Percentiles rank a stretch among this genome's conserved stretches.
Conservation (phyloP, 768 basidiomycete species). For the Sporobolomyces pararoseus region DNA sequence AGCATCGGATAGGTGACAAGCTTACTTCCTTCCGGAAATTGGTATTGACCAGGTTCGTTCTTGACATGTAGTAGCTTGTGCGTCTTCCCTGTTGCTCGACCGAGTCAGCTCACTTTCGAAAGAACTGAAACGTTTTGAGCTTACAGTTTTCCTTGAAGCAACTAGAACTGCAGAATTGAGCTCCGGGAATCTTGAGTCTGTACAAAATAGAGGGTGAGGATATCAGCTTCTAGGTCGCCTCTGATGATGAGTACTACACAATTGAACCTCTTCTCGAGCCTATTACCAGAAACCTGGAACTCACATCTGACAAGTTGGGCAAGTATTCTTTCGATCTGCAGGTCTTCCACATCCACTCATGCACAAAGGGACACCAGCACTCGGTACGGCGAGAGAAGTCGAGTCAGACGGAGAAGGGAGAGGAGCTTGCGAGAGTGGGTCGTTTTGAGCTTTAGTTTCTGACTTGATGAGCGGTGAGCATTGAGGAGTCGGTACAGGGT, state of each 20-base stretch:
- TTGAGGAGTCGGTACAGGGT: background rate
- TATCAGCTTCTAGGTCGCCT: too few relatives aligned
- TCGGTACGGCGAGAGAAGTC: background rate
- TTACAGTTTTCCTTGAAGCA: slow-evolving; percentile 36
- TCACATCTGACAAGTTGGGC: slow-evolving; percentile 29
- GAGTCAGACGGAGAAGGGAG: slow-evolving; percentile 4
- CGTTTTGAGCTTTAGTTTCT: too few relatives aligned
- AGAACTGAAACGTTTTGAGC: background rate
- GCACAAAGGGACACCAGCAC: slow-evolving; percentile 13
- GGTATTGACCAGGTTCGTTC: slow-evolving; percentile 3
- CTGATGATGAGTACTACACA: too few relatives aligned
- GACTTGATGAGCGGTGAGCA: background rate
- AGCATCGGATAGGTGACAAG: background rate
- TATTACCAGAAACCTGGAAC: background rate
- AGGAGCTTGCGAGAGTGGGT: too few relatives aligned
- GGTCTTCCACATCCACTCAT: slow-evolving; percentile 28
- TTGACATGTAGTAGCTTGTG: slow-evolving; percentile 8
- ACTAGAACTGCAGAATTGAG: slow-evolving; percentile 27
- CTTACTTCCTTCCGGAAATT: slow-evolving; percentile 26
- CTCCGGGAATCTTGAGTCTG: slow-evolving; percentile 18
- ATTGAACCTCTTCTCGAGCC: too few relatives aligned
- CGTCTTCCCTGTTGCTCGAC: background rate
- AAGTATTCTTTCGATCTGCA: slow-evolving; percentile 19
- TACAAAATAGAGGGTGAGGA: background rate
- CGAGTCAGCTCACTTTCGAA: too few relatives aligned